Conservation (phyloP, 2,329 filamentous ascomycete genomes). For the Graphilbum fragrans region DNA sequence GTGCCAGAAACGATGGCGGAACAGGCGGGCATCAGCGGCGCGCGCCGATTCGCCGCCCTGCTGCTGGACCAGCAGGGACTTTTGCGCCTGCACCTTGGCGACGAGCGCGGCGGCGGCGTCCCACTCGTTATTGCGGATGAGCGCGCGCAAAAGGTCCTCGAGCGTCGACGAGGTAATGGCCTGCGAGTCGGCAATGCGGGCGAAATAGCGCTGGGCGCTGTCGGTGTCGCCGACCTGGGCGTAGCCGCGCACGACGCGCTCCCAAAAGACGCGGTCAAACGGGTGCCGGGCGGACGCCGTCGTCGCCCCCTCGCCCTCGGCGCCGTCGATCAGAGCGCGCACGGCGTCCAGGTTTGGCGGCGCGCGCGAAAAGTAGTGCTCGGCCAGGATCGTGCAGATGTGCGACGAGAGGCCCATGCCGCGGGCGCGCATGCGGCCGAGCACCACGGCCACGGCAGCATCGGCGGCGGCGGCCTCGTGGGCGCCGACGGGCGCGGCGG, state of each 20-base stretch:
- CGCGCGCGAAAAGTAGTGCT: constrained; percentile 48
- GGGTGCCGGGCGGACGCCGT: background rate
- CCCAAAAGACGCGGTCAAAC: constrained; percentile 55
- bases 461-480: constrained; percentile 15
- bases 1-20: constrained; percentile 38
- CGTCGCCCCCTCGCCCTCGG: background rate
- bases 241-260: constrained; percentile 58
- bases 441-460: constrained; percentile 44
- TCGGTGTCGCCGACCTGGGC: constrained; percentile 37
- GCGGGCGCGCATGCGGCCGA: constrained; percentile 46
- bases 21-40: constrained; percentile 19
- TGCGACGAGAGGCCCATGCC: constrained; percentile 45
- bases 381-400: constrained; percentile 64
- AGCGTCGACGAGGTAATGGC: constrained; percentile 29
- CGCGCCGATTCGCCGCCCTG: background rate
- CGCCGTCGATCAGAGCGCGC: constrained; percentile 47
- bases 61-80: constrained; percentile 1
- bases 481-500: background rate
- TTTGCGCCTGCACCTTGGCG: constrained; percentile 13
- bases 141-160: constrained; percentile 25
- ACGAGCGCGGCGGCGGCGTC: constrained; percentile 15
- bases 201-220: constrained; percentile 36
- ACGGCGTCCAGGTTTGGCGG: constrained; percentile 49
- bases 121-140: constrained; percentile 12
- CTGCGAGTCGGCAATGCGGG: constrained; percentile 27